phyloP scores from a whole-genome alignment of 495 filamentous ascomycete species.

The Penicillium mononematosum region DNA sequence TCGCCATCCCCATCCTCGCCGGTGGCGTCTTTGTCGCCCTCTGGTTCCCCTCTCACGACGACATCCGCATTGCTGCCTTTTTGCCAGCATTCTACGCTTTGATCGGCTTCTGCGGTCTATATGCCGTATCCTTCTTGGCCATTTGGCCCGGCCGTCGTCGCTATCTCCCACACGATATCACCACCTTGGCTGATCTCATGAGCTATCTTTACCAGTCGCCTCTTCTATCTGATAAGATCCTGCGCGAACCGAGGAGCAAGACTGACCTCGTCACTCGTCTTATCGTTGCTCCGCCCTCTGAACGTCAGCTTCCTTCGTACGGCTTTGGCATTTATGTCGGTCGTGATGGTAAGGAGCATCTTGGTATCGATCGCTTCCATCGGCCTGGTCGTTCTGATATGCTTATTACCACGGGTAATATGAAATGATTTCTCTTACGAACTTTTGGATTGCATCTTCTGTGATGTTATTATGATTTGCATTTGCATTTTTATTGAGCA shows the following conservation, averaged over 20 bases:
- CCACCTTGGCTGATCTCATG: constrained; percentile 71
- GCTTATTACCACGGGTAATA: constrained; percentile 42
- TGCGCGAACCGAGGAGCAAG: constrained; percentile 58
- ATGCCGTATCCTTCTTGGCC: constrained; percentile 61
- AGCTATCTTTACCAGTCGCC: constrained; percentile 70
- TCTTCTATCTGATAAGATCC: constrained; percentile 64
- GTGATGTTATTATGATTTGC: constrained; percentile 17
- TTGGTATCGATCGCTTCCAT: constrained; percentile 62
- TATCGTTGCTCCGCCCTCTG: constrained; percentile 49
- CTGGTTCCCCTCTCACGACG: constrained; percentile 50
- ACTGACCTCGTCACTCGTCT: constrained; percentile 62
- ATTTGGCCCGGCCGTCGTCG: constrained; percentile 57
- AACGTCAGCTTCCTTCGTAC: constrained; percentile 51
- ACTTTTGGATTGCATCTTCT: neutral
- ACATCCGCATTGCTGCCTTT: constrained; percentile 66
- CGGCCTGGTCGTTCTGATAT: constrained; percentile 48
- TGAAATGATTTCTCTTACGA: constrained; percentile 23
- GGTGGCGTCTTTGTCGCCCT: constrained; percentile 83
- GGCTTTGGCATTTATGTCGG: constrained; percentile 63
- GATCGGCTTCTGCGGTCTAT: constrained; percentile 63
- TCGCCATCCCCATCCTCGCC: constrained; percentile 69
- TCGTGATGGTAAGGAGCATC: constrained; percentile 60
- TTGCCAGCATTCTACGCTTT: constrained; percentile 66
- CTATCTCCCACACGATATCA: constrained; percentile 67
- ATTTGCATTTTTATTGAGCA: constrained; percentile 20